Evolutionary conservation across 2,329 filamentous ascomycete species (phyloP), one percentile per base, ranked within the genome.

Genomic region (Fusarium citri): DNA sequence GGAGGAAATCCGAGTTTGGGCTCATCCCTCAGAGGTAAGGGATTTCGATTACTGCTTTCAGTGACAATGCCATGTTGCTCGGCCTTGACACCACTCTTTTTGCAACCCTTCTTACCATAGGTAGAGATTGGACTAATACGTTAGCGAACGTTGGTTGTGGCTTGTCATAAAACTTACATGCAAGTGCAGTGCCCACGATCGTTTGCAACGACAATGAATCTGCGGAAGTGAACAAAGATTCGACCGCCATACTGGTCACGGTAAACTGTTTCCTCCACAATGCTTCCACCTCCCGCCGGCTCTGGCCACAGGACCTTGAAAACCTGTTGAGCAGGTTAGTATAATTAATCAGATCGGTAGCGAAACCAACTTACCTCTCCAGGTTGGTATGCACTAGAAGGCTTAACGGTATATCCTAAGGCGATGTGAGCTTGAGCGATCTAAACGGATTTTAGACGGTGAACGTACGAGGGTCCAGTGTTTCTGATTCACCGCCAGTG

Each of bases 271-370:
- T 72, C 77, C 25, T 76, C 79, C 10, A 78, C 80, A 9, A 81
- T 74, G 14, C 76, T 78, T 2, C 77, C 76, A 22, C 74, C 66
- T 54, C 76, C 69, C 12, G 85, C 86, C 0, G 86, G 86, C 49
- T 88, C 86, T 11, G 83, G 81, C 86, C 86, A 88, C 20, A 84
- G 75, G 3, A 87, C 81, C 71, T 88, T 88, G 76, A 88, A 86
- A 20, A 88, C 83, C 85, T 87, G 58, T 22, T 4, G 3, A 25
- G 20, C 6, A 8, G 34, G 63, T 60, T 46, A 46, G 42, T 10
- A 47, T 41, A 34, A 11, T 64, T 53, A 18, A 15, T 16, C 9
- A 11, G n/a, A 28, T 37, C 20, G 18, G n/a, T 12, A 16, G 14
- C 10, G 8, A 30, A 23, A 18, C 18, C 4, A 7, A 70, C 16